Evolutionary conservation across 1,139 yeast species (phyloP).

Genomic region (Groenewaldozyma auringiensis): DNA sequence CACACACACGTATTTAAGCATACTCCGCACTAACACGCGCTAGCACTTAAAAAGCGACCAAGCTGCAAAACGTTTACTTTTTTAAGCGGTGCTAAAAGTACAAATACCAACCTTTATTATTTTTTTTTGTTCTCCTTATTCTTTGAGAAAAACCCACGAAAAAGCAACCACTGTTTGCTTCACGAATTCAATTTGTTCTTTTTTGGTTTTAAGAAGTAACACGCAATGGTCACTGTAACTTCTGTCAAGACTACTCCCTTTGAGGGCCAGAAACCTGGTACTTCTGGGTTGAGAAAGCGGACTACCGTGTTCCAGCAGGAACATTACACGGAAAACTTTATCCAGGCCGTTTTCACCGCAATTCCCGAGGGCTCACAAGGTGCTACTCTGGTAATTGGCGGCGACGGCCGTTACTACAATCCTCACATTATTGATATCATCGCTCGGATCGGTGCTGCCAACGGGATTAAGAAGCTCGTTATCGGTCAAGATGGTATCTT

Average conservation of each 20-base stretch:
- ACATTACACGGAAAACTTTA: slow-evolving; percentile 86
- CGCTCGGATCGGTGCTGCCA: slow-evolving; percentile 79
- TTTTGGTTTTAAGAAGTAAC: too few species aligned
- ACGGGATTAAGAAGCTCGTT: slow-evolving; percentile 77
- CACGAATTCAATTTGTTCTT: too few species aligned
- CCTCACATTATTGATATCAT: slow-evolving; percentile 74
- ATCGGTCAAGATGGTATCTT: slow-evolving; percentile 83
- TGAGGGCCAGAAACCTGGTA: slow-evolving; percentile 93
- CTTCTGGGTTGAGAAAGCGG: slow-evolving; percentile 92
- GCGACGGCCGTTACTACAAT: slow-evolving; percentile 93
- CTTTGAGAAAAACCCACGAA: too few species aligned
- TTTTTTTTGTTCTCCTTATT: too few species aligned
- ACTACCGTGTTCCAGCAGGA: slow-evolving; percentile 67
- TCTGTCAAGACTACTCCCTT: slow-evolving; percentile 60
- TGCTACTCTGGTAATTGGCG: slow-evolving; percentile 84
- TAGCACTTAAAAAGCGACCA: too few species aligned
- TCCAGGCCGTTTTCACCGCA: slow-evolving; percentile 75
- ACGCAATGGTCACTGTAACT: slow-evolving; percentile 11
- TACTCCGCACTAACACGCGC: too few species aligned
- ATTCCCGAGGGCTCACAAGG: slow-evolving; percentile 82
- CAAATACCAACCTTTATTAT: too few species aligned
- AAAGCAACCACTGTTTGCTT: too few species aligned
- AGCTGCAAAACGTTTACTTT: too few species aligned
- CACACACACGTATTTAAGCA: too few species aligned
- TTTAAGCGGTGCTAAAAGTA: too few species aligned